Evolutionary conservation across 2,329 filamentous ascomycete genomes (phyloP).

Genomic region (Myriosclerotinia duriaeana): DNA sequence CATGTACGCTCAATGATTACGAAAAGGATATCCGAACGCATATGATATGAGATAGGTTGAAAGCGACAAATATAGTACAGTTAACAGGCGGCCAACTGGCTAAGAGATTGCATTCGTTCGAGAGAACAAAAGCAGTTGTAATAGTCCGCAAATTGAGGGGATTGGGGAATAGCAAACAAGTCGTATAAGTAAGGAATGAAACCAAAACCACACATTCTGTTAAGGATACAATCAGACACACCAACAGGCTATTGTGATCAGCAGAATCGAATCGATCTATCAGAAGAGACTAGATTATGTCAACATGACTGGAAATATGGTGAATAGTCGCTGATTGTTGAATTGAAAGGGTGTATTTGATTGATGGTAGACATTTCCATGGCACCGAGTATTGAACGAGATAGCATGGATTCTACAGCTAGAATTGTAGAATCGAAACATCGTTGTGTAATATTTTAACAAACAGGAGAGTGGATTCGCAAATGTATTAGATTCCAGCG

Average conservation of each 20-base stretch:
- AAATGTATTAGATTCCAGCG: background rate
- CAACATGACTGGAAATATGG: background rate
- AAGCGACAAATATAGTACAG: background rate
- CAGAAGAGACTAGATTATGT: too few species aligned
- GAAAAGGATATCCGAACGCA: background rate
- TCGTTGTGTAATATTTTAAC: too few species aligned
- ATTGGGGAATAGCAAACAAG: background rate
- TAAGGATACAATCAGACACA: background rate
- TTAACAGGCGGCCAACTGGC: background rate
- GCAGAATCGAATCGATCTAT: background rate
- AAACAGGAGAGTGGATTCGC: background rate
- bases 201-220: background rate
- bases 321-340: background rate
- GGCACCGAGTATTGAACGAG: background rate
- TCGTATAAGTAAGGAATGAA: background rate
- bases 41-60: background rate
- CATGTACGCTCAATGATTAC: background rate
- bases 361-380: background rate
- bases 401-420: background rate
- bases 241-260: background rate
- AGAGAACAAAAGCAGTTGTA: background rate
- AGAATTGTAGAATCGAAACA: background rate
- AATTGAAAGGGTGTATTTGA: background rate
- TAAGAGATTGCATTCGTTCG: background rate
- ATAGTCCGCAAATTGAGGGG: background rate